Conservation (phyloP, 371 early-diverging fungal species). For the Blakeslea trispora region DNA sequence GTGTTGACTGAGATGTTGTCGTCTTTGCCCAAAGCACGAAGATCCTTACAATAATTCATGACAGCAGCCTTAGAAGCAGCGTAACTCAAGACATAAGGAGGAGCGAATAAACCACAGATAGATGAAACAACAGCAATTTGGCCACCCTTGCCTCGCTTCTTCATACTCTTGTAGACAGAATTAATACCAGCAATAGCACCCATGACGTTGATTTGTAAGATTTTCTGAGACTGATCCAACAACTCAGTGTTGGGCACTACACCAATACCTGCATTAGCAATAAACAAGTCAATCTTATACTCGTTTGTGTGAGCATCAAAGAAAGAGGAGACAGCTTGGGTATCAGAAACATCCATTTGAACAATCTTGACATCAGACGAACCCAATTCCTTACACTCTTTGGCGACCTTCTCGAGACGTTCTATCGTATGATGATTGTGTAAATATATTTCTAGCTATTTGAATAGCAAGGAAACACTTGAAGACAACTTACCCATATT, state of each 20-base stretch:
- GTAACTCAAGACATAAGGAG: constrained; percentile 14
- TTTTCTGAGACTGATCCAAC: constrained; percentile 17
- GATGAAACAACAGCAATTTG: constrained; percentile 27
- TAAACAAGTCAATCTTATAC: constrained; percentile 23
- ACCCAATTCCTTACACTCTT: constrained; percentile 19
- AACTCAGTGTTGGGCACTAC: constrained; percentile 5
- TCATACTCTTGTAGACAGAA: constrained; percentile 19
- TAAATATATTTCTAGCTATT: background rate
- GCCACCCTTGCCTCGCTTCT: constrained; percentile 21
- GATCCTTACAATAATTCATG: constrained; percentile 23
- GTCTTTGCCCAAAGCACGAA: constrained; percentile 20
- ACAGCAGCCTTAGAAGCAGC: constrained; percentile 24
- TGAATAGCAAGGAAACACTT: too few relatives aligned
- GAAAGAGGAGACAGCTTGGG: constrained; percentile 8
- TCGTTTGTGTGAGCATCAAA: constrained; percentile 13
- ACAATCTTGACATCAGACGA: constrained; percentile 24
- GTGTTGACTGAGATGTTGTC: constrained; percentile 20
- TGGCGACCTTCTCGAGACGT: constrained; percentile 24
- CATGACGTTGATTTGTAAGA: constrained; percentile 16
- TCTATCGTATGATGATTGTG: constrained; percentile 7
- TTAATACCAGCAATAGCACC: constrained; percentile 23
- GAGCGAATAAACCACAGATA: constrained; percentile 15
- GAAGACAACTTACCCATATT: constrained; percentile 22
- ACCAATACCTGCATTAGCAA: constrained; percentile 27
- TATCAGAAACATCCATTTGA: constrained; percentile 25